Conservation (phyloP, 2,329 filamentous ascomycete genomes). For the Hypomyces perniciosus region DNA sequence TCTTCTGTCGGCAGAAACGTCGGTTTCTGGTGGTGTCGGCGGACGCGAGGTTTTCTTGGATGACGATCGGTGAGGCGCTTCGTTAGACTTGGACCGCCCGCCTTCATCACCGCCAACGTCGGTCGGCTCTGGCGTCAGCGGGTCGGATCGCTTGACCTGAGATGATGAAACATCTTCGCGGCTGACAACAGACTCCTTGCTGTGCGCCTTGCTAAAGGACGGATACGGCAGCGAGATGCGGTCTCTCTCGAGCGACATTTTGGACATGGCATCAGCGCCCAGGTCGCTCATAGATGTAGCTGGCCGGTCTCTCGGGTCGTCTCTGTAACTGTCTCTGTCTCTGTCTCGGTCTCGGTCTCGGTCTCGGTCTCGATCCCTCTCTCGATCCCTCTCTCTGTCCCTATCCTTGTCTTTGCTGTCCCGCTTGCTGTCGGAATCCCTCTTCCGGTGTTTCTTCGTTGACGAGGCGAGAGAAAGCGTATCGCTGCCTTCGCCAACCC, state of each 20-base stretch:
- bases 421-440: slow-evolving; percentile 17
- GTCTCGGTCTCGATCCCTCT: slow-evolving; percentile 25
- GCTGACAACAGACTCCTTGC: slow-evolving; percentile 74
- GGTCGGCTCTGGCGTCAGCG: slow-evolving; percentile 64
- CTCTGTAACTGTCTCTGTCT: slow-evolving; percentile 30
- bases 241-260: slow-evolving; percentile 33
- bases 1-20: slow-evolving; percentile 43
- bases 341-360: slow-evolving; percentile 30
- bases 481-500: slow-evolving; percentile 35
- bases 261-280: slow-evolving; percentile 35
- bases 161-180: slow-evolving; percentile 42
- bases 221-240: slow-evolving; percentile 65
- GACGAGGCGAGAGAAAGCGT: slow-evolving; percentile 34
- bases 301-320: slow-evolving; percentile 19
- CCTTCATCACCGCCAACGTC: slow-evolving; percentile 53
- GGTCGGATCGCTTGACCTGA: slow-evolving; percentile 29
- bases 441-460: slow-evolving; percentile 27
- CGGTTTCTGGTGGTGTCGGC: slow-evolving; percentile 60
- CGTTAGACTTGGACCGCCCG: slow-evolving; percentile 42
- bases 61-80: slow-evolving; percentile 32
- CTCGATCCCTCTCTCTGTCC: slow-evolving; percentile 28
- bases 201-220: slow-evolving; percentile 81
- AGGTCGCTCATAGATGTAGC: slow-evolving; percentile 41
- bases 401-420: slow-evolving; percentile 19
- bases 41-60: slow-evolving; percentile 43